Evolutionary conservation across 495 filamentous ascomycete species (phyloP).

Genomic region (Aspergillus wentii): DNA sequence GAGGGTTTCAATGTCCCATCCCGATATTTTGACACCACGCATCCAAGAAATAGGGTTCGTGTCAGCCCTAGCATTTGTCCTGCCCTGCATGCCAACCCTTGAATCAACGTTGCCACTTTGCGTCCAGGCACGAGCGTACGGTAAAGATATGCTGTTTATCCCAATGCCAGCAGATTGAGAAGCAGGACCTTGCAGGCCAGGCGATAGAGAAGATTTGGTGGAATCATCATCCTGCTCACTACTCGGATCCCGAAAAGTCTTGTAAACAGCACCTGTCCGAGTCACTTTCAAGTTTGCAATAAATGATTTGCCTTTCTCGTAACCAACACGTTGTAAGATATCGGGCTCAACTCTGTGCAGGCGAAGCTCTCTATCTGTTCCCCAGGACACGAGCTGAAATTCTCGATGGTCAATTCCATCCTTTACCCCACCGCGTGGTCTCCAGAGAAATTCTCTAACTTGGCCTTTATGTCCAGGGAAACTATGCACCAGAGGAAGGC

Average conservation of each 20-base stretch:
- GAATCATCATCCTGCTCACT: conserved; percentile 31
- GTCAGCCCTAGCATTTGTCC: conserved; percentile 49
- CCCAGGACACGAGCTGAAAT: conserved; percentile 93
- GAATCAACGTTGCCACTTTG: conserved; percentile 44
- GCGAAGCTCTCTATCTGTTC: conserved; percentile 75
- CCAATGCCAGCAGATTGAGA: conserved; percentile 29
- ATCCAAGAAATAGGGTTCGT: conserved; percentile 88
- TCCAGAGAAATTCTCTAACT: conserved; percentile 93
- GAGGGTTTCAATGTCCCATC: conserved; percentile 76
- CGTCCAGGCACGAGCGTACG: conserved; percentile 34
- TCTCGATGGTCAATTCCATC: conserved; percentile 80
- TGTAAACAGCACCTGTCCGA: conserved; percentile 78
- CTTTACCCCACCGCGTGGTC: conserved; percentile 65
- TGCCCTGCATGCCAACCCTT: conserved; percentile 60
- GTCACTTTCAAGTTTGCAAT: conserved; percentile 68
- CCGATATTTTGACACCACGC: conserved; percentile 79
- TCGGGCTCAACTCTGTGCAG: conserved; percentile 69
- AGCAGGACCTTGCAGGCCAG: conserved; percentile 16
- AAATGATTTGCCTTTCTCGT: conserved; percentile 61
- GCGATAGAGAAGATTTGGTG: conserved; percentile 23
- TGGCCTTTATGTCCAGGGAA: conserved; percentile 82
- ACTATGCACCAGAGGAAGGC: conserved; percentile 57
- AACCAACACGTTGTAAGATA: conserved; percentile 67
- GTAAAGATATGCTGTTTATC: conserved; percentile 48
- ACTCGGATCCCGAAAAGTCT: conserved; percentile 67